phyloP scores from a whole-genome alignment of 2,329 filamentous ascomycete genomes.

The Escovopsis weberi region DNA sequence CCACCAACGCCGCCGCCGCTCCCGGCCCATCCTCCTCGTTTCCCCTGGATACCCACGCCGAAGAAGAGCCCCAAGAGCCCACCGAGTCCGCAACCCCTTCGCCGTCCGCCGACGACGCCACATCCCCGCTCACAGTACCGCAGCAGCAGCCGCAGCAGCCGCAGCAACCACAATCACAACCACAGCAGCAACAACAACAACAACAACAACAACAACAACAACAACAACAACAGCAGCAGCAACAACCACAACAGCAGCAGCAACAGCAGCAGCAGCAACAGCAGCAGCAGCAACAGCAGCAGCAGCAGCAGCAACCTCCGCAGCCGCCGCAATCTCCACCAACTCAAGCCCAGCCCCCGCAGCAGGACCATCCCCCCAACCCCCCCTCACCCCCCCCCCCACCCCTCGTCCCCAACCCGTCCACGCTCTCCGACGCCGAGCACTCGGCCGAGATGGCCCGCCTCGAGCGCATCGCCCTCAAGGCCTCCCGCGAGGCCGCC shows the following conservation, averaged over 20 bases:
- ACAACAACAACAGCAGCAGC: no score
- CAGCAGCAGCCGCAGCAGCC: conserved; percentile 2
- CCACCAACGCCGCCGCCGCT: conserved; percentile 10
- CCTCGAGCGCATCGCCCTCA: conserved; percentile 41
- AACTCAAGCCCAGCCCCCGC: conserved; percentile 10
- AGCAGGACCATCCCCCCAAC: conserved; percentile 4
- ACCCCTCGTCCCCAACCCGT: conserved; percentile 7
- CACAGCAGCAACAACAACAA: no score
- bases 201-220: no score
- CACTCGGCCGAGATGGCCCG: conserved; percentile 47
- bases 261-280: conserved; percentile 6
- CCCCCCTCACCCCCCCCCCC: neutral
- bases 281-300: conserved; percentile 1
- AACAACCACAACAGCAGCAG: neutral
- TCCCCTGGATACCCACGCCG: conserved; percentile 3
- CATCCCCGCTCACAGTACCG: no score
- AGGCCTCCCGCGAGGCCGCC: conserved; percentile 38
- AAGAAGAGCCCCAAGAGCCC: neutral
- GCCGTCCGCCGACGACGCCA: no score
- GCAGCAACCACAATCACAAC: neutral
- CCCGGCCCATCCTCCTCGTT: neutral
- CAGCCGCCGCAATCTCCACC: conserved; percentile 10
- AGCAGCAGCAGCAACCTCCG: conserved; percentile 4
- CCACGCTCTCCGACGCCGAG: conserved; percentile 24
- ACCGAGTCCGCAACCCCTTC: no score